phyloP scores from a whole-genome alignment of 805 yeast species.

The Komagataella kurtzmanii region DNA sequence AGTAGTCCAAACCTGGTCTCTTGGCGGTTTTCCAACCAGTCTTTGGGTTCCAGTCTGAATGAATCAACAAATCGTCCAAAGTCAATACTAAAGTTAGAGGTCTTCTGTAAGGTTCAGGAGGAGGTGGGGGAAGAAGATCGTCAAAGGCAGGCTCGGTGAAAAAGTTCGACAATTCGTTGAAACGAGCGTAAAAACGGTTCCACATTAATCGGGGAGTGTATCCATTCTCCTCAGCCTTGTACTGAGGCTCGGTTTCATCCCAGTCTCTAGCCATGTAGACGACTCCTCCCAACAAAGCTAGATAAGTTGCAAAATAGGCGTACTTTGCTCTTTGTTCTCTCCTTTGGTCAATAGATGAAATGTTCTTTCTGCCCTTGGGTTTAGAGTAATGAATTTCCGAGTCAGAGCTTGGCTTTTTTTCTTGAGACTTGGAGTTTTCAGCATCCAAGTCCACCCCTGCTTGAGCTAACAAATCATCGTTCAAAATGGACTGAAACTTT shows the following conservation, averaged over 20 bases:
- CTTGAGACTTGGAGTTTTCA: slow-evolving; percentile 4
- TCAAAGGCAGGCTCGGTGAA: slow-evolving; percentile 92
- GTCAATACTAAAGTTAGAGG: slow-evolving; percentile 84
- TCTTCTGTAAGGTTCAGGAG: slow-evolving; percentile 84
- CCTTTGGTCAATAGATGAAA: slow-evolving; percentile 62
- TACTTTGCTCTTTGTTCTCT: slow-evolving; percentile 68
- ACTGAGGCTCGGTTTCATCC: slow-evolving; percentile 51
- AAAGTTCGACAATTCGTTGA: slow-evolving; percentile 60
- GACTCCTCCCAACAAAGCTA: slow-evolving; percentile 38
- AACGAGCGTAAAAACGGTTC: slow-evolving; percentile 58
- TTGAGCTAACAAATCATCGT: slow-evolving; percentile 69
- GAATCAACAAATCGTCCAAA: slow-evolving; percentile 82
- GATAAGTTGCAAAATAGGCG: slow-evolving; percentile 33
- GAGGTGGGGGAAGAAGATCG: slow-evolving; percentile 81
- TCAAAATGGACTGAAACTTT: slow-evolving; percentile 40
- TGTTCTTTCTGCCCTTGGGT: slow-evolving; percentile 38
- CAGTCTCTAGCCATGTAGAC: slow-evolving; percentile 70
- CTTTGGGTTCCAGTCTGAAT: slow-evolving; percentile 83
- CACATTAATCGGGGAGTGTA: slow-evolving; percentile 52
- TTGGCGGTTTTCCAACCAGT: slow-evolving; percentile 98
- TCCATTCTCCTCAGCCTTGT: slow-evolving; percentile 45
- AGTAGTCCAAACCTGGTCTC: slow-evolving; percentile 97
- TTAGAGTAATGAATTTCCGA: slow-evolving; percentile 10
- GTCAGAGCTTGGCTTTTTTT: slow-evolving; percentile 2
- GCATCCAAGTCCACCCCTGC: slow-evolving; percentile 65